Percentiles rank a stretch among this genome's conserved stretches.
Evolutionary conservation across 2,329 filamentous ascomycete genomes (phyloP).

Genomic region (Stenocarpella maydis): DNA sequence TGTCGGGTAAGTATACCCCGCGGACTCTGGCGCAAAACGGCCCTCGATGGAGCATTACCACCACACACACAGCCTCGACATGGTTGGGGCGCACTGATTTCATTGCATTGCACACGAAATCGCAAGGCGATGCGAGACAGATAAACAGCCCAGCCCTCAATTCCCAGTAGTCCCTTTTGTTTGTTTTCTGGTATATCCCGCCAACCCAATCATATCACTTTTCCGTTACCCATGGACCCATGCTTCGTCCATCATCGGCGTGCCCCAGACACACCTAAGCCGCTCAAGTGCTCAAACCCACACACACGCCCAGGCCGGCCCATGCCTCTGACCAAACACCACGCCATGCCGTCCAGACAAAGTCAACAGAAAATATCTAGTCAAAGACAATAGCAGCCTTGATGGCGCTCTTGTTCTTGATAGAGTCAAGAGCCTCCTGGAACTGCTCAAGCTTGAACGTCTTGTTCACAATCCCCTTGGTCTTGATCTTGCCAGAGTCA

Average conservation of each 20-base stretch:
- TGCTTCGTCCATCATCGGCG: not conserved
- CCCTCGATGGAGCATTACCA: not conserved
- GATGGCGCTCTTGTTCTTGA: constrained; percentile 76
- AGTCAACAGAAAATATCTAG: constrained; percentile 61
- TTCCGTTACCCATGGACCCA: constrained; percentile 1
- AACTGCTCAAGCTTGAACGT: constrained; percentile 77
- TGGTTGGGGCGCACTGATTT: not conserved
- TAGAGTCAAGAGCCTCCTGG: constrained; percentile 73
- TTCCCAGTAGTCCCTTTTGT: not conserved
- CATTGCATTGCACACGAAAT: not conserved
- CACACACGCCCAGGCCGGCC: not conserved
- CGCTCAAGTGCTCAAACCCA: not conserved
- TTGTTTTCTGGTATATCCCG: constrained; percentile 6
- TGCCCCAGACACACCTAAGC: not conserved
- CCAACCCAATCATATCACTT: not conserved
- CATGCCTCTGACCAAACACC: not conserved
- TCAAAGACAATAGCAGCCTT: constrained; percentile 79
- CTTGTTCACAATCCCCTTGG: constrained; percentile 77
- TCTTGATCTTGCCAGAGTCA: constrained; percentile 67
- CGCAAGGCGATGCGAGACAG: not conserved
- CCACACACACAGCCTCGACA: not conserved
- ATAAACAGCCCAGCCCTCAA: not conserved
- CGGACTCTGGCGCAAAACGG: not conserved
- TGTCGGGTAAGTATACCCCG: not conserved
- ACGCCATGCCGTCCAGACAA: constrained; percentile 58